phyloP scores from a whole-genome alignment of 805 yeast species.

The Ogataea trehaloabstinens region DNA sequence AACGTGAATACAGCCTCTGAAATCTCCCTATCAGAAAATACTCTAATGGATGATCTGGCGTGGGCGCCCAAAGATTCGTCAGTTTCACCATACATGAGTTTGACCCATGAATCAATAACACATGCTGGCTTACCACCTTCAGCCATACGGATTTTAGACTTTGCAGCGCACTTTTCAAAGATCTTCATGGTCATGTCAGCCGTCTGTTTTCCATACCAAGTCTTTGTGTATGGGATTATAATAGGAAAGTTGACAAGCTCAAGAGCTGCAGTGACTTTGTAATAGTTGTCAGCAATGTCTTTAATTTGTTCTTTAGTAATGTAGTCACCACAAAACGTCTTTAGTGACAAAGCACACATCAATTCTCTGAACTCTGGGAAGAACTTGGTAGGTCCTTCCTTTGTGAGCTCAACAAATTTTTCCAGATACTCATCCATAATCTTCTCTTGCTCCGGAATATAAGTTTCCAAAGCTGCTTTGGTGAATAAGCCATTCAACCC shows the following conservation, averaged over 20 bases:
- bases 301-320: constrained; percentile 90
- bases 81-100: constrained; percentile 70
- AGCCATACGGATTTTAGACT: constrained; percentile 75
- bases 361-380: constrained; percentile 95
- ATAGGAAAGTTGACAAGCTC: constrained; percentile 98
- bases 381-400: constrained; percentile 64
- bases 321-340: constrained; percentile 94
- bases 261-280: constrained; percentile 88
- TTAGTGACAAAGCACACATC: constrained; percentile 89
- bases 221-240: constrained; percentile 90
- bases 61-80: constrained; percentile 43
- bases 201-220: constrained; percentile 95
- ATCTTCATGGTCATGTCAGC: constrained; percentile 94
- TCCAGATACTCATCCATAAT: constrained; percentile 82
- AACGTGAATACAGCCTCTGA: constrained; percentile 96
- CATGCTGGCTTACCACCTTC: constrained; percentile 74
- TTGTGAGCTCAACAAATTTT: constrained; percentile 54
- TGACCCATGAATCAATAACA: constrained; percentile 95
- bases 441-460: constrained; percentile 80
- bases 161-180: constrained; percentile 83
- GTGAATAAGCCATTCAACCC: constrained; percentile 89
- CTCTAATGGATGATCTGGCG: constrained; percentile 65
- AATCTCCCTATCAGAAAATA: constrained; percentile 85
- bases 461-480: constrained; percentile 73
- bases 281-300: constrained; percentile 88